phyloP scores from a whole-genome alignment of 2,329 filamentous ascomycete species.

The Diaporthe destruens region DNA sequence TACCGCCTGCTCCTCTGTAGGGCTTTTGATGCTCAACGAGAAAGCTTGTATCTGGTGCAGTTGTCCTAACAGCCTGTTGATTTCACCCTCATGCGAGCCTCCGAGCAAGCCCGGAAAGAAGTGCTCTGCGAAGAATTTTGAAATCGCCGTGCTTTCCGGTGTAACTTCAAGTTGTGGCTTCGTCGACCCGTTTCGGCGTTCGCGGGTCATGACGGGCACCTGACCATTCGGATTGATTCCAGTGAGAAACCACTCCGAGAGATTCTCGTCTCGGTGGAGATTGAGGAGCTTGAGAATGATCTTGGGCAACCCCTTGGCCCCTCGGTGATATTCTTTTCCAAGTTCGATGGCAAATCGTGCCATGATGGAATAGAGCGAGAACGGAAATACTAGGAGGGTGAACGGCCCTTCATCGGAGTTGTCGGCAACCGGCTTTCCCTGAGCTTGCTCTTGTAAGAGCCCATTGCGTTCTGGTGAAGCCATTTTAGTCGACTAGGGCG shows the following conservation, averaged over 20 bases:
- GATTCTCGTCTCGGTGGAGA: conserved; percentile 39
- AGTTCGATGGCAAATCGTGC: conserved; percentile 41
- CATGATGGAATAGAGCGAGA: conserved; percentile 44
- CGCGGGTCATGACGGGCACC: conserved; percentile 42
- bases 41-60: conserved; percentile 42
- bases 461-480: neutral
- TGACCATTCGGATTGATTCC: conserved; percentile 41
- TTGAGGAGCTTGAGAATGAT: conserved; percentile 36
- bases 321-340: conserved; percentile 19
- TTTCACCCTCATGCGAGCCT: conserved; percentile 13
- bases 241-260: conserved; percentile 40
- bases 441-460: neutral
- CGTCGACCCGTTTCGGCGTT: neutral
- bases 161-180: conserved; percentile 1
- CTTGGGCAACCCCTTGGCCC: conserved; percentile 23
- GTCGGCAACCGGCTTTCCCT: too few relatives aligned
- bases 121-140: neutral
- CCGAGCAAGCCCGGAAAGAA: conserved; percentile 25
- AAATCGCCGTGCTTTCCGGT: conserved; percentile 25
- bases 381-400: conserved; percentile 40
- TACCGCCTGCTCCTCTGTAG: conserved; percentile 37
- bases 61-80: conserved; percentile 33
- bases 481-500: neutral
- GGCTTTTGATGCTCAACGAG: conserved; percentile 38
- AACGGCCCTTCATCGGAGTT: conserved; percentile 35